Percentiles rank a stretch among this genome's conserved stretches.
These are phyloP conservation scores for Pythium monospermum DNA, from an alignment of 352 stramenopile genomes.

Conservation along the genomic window DNA sequence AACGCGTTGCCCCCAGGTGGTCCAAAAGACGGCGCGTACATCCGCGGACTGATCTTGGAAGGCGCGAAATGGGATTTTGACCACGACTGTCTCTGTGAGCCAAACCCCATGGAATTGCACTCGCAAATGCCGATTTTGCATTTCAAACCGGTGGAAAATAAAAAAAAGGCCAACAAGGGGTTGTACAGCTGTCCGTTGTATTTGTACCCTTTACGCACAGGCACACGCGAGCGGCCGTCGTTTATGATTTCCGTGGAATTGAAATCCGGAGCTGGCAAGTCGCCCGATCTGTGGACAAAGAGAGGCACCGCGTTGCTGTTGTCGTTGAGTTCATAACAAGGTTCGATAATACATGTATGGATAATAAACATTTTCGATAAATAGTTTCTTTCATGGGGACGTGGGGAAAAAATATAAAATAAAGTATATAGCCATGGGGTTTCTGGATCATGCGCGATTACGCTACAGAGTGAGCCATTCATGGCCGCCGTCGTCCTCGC, in stretches of 20 bases:
- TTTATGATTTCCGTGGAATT: constrained; percentile 95
- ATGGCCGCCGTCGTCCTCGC: constrained; percentile 33
- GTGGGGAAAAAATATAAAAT: background rate
- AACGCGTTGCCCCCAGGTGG: constrained; percentile 68
- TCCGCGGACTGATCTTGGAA: constrained; percentile 91
- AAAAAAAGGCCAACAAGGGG: constrained; percentile 91
- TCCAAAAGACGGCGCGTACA: constrained; percentile 89
- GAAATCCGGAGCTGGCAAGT: constrained; percentile 80
- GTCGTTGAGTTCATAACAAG: constrained; percentile 68
- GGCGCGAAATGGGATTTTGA: constrained; percentile 91
- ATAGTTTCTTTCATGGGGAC: background rate
- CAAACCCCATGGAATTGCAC: constrained; percentile 90
- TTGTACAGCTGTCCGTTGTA: constrained; percentile 95
- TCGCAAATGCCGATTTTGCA: constrained; percentile 91
- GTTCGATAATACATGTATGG: no score
- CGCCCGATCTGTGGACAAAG: constrained; percentile 91
- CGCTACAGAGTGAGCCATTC: constrained; percentile 37
- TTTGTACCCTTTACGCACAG: constrained; percentile 95
- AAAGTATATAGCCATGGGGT: no score
- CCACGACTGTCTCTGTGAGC: constrained; percentile 85
- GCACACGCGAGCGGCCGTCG: constrained; percentile 91
- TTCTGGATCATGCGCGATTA: background rate
- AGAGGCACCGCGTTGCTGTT: constrained; percentile 91
- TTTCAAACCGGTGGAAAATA: constrained; percentile 94
- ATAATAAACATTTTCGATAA: background rate